A percentile compares a stretch with the other conserved stretches of the same genome.
phyloP scores from a whole-genome alignment of 2,329 filamentous ascomycete species.

The Hymenoscyphus scutula region DNA sequence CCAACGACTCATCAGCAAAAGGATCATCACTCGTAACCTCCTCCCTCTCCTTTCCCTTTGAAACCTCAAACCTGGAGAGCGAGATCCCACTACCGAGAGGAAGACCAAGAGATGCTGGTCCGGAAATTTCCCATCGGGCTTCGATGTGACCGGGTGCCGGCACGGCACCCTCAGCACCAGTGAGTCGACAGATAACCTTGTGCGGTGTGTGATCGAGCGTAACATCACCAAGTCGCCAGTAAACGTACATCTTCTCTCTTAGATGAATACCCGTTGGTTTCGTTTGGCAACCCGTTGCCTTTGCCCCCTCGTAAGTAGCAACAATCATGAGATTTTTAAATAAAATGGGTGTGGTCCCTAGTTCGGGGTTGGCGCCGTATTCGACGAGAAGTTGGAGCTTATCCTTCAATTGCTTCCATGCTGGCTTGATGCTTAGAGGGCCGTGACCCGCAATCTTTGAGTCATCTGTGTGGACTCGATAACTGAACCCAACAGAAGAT shows the following conservation, averaged over 20 bases:
- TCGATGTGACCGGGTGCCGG: conserved; percentile 76
- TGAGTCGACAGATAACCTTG: conserved; percentile 81
- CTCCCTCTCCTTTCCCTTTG: conserved; percentile 49
- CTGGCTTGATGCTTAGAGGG: conserved; percentile 59
- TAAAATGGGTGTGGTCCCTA: conserved; percentile 47
- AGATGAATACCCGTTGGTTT: conserved; percentile 79
- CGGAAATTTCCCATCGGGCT: conserved; percentile 71
- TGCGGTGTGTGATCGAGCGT: conserved; percentile 60
- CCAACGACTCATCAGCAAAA: conserved; percentile 62
- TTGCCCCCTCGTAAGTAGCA: conserved; percentile 66
- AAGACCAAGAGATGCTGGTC: conserved; percentile 32
- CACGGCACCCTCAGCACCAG: conserved; percentile 66
- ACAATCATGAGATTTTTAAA: conserved; percentile 75
- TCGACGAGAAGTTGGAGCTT: conserved; percentile 84
- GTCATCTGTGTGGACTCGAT: conserved; percentile 75
- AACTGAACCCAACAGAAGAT: conserved; percentile 84
- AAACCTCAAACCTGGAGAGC: conserved; percentile 53
- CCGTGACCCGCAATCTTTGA: conserved; percentile 51
- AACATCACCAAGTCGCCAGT: conserved; percentile 78
- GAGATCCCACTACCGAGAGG: conserved; percentile 62
- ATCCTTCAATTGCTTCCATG: conserved; percentile 78
- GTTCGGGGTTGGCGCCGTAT: conserved; percentile 75
- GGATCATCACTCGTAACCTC: conserved; percentile 47
- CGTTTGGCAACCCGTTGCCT: conserved; percentile 66
- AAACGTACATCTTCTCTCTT: conserved; percentile 72